Evolutionary conservation across 2,329 filamentous ascomycete genomes (phyloP).

Genomic region (Emmonsiellopsis sp.): DNA sequence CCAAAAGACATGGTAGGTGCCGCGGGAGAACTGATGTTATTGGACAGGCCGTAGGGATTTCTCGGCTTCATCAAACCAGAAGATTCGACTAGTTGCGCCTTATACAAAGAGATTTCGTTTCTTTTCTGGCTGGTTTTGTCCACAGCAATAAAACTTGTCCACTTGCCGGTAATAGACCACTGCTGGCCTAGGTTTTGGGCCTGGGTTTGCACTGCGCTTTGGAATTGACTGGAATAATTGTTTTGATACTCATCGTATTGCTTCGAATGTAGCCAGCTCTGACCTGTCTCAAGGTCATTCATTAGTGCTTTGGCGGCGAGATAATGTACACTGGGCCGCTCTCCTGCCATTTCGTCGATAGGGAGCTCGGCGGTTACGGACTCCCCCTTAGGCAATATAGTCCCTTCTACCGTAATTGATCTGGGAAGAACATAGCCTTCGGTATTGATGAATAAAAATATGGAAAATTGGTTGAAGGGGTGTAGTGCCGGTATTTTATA

Average conservation of each 20-base stretch:
- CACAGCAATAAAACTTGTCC: not conserved
- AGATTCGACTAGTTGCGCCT: not conserved
- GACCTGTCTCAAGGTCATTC: not conserved
- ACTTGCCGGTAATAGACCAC: not conserved
- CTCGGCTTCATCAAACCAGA: not conserved
- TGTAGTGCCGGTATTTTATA: not conserved
- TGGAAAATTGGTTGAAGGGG: not conserved
- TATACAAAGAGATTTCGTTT: not conserved
- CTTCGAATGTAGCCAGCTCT: not conserved
- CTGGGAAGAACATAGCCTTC: not conserved
- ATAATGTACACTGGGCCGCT: not conserved
- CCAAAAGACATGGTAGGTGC: no score
- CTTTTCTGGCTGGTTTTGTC: not conserved
- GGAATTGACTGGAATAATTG: not conserved
- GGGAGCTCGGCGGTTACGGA: not conserved
- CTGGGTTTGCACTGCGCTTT: not conserved
- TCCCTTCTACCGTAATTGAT: not conserved
- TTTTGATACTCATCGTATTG: not conserved
- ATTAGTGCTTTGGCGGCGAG: not conserved
- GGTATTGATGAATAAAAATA: not conserved
- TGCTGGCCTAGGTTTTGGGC: not conserved
- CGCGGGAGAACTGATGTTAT: no score
- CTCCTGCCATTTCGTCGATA: not conserved
- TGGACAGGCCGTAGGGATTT: no score
- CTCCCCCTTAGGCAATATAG: not conserved